Conservation (phyloP, 208 protist species). For the Trypanosoma scelopori region DNA sequence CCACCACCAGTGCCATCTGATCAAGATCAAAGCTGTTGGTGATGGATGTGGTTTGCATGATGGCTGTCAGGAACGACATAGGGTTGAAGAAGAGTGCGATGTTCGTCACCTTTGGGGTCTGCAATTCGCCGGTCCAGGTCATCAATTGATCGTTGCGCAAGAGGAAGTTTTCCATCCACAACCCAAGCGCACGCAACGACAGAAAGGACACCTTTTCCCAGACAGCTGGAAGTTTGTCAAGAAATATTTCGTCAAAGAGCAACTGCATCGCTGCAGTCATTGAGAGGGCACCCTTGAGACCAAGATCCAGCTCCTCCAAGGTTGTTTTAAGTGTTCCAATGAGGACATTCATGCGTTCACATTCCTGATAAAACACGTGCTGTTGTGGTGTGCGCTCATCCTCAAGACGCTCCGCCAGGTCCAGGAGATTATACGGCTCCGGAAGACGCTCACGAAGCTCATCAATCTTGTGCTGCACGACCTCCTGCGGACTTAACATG, state of each 20-base stretch:
- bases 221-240: slow-evolving; percentile 92
- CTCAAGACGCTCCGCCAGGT: slow-evolving; percentile 92
- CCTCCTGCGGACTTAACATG: slow-evolving; percentile 87
- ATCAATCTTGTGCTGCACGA: slow-evolving; percentile 92
- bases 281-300: slow-evolving; percentile 93
- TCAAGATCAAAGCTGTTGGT: slow-evolving; percentile 97
- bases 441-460: slow-evolving; percentile 91
- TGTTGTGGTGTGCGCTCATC: slow-evolving; percentile 97
- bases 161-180: slow-evolving; percentile 97
- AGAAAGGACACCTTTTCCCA: slow-evolving; percentile 97
- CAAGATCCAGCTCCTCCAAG: slow-evolving; percentile 97
- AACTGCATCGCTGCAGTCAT: slow-evolving; percentile 93
- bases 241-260: slow-evolving; percentile 92
- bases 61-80: slow-evolving; percentile 98
- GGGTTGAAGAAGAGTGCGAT: slow-evolving; percentile 98
- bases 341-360: slow-evolving; percentile 98
- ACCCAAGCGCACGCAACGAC: slow-evolving; percentile 91
- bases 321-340: slow-evolving; percentile 88
- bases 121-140: slow-evolving; percentile 92
- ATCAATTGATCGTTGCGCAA: slow-evolving; percentile 93
- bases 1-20: slow-evolving; percentile 93
- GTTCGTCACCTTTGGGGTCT: slow-evolving; percentile 94
- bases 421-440: slow-evolving; percentile 91
- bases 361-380: slow-evolving; percentile 98
- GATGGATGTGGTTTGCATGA: slow-evolving; percentile 98